Percentiles rank a stretch among this genome's conserved stretches.
Conservation (phyloP, 78 protist species). For the Dictyostelium purpureum region DNA sequence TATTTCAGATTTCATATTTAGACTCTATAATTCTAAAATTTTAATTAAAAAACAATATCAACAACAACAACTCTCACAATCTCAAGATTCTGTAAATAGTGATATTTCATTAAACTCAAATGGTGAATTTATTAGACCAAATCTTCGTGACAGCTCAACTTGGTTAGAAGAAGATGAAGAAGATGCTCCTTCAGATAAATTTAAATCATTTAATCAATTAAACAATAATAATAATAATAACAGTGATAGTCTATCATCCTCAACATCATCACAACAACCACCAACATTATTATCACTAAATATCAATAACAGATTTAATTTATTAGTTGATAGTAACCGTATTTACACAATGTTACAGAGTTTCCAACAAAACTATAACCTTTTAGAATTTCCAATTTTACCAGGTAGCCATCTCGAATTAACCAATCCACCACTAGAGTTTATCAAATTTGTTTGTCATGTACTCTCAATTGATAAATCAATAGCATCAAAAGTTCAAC, state of each 20-base stretch:
- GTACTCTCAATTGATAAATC: slow-evolving; percentile 63
- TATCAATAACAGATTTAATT: background rate
- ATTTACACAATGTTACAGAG: slow-evolving; percentile 4
- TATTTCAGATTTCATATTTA: slow-evolving; percentile 52
- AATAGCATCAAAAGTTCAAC: background rate
- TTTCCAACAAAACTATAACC: background rate
- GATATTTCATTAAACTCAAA: background rate
- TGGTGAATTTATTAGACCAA: background rate
- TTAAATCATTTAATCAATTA: too few species aligned
- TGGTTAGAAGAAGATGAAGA: slow-evolving; percentile 12
- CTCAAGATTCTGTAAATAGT: background rate
- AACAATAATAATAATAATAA: background rate
- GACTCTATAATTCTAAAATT: background rate
- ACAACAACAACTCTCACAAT: background rate
- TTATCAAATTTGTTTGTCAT: slow-evolving; percentile 75
- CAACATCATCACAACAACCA: background rate
- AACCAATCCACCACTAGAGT: slow-evolving; percentile 44
- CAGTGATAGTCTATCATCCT: background rate
- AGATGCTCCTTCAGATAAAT: background rate
- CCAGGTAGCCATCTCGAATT: slow-evolving; percentile 29
- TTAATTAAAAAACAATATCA: background rate
- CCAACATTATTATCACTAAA: background rate
- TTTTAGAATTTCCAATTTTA: slow-evolving; percentile 23
- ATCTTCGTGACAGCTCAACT: background rate
- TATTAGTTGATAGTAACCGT: slow-evolving; percentile 9